Conservation (phyloP, 345 rosid species). For the Eutrema japonicum region DNA sequence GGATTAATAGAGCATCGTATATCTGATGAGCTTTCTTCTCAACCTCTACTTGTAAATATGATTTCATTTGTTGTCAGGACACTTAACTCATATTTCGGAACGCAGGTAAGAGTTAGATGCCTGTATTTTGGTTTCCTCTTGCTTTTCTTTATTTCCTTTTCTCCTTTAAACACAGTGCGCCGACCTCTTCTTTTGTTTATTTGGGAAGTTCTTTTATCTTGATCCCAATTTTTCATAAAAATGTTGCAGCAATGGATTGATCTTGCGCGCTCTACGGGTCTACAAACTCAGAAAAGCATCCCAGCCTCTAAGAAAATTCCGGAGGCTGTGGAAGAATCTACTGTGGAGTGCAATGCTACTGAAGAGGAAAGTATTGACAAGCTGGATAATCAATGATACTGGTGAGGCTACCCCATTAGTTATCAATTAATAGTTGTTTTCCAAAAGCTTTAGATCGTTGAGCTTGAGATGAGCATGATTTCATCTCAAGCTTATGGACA, state of each 20-base stretch:
- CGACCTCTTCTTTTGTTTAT: neutral
- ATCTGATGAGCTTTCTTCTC: slow-evolving; percentile 79
- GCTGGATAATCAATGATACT: slow-evolving; percentile 58
- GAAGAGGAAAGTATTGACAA: slow-evolving; percentile 70
- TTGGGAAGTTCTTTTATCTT: slow-evolving; percentile 11
- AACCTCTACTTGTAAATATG: slow-evolving; percentile 71
- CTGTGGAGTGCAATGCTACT: slow-evolving; percentile 52
- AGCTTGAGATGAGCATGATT: neutral
- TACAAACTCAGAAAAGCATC: slow-evolving; percentile 66
- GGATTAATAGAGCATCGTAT: slow-evolving; percentile 92
- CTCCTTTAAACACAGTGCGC: neutral
- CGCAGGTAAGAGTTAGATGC: slow-evolving; percentile 66
- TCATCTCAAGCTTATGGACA: no score
- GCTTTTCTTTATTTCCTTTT: neutral
- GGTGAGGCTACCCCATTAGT: slow-evolving; percentile 31
- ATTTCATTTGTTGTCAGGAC: slow-evolving; percentile 87
- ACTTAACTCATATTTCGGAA: slow-evolving; percentile 89
- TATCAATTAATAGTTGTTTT: slow-evolving; percentile 12
- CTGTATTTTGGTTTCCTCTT: slow-evolving; percentile 30
- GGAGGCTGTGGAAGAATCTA: slow-evolving; percentile 48
- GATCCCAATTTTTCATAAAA: slow-evolving; percentile 8
- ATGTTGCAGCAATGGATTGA: slow-evolving; percentile 94
- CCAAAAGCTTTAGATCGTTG: slow-evolving; percentile 7
- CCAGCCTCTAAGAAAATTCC: slow-evolving; percentile 47
- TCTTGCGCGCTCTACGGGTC: slow-evolving; percentile 83